Conservation (phyloP, 345 rosid species). For the Syzygium grande region DNA sequence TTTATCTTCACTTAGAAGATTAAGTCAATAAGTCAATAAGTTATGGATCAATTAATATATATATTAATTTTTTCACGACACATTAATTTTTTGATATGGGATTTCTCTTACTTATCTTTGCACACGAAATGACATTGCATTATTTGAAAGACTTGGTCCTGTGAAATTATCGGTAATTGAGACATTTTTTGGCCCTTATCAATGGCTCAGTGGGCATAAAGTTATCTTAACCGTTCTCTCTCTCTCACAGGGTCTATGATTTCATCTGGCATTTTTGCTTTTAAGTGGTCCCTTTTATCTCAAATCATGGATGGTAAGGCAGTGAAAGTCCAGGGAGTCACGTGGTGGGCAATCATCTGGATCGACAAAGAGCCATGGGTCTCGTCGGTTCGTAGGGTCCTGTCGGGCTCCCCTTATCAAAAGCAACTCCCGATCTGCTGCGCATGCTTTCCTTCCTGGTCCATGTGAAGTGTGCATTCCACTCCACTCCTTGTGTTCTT, state of each 20-base stretch:
- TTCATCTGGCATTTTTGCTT: not conserved
- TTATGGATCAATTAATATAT: too few species aligned
- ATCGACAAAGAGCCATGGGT: not conserved
- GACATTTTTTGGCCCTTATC: not conserved
- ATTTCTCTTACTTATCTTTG: not conserved
- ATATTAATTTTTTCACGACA: too few species aligned
- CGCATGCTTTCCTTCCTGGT: not conserved
- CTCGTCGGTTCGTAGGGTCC: not conserved
- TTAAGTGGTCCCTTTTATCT: not conserved
- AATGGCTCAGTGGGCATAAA: not conserved
- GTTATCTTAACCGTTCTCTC: not conserved
- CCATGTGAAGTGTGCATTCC: slow-evolving; percentile 11
- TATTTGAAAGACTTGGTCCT: not conserved
- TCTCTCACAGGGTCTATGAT: not conserved
- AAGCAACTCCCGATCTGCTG: not conserved
- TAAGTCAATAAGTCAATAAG: too few species aligned
- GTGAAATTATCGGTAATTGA: not conserved
- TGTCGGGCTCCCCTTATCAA: not conserved
- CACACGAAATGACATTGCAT: not conserved
- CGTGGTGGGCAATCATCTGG: not conserved
- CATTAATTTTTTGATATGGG: too few species aligned
- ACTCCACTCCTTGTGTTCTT: slow-evolving; percentile 7
- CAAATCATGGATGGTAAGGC: not conserved
- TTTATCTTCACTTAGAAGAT: too few species aligned
- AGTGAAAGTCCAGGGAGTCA: not conserved